A percentile compares a stretch with the other conserved stretches of the same genome.
Conservation (phyloP, 331 rosid species). For the Pyracantha coccinea region DNA sequence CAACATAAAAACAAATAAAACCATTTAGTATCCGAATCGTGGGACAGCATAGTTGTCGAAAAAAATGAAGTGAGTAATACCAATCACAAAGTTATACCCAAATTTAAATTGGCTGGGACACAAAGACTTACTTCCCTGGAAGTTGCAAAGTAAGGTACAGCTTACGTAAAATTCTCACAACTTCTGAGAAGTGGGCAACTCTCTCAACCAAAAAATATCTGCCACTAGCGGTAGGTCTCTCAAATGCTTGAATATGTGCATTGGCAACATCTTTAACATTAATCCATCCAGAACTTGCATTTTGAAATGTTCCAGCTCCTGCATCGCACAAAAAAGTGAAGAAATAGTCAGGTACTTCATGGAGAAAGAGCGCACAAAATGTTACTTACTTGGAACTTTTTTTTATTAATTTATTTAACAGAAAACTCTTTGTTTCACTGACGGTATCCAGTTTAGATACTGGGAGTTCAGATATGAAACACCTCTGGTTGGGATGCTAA, state of each 20-base stretch:
- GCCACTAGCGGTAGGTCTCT: slow-evolving; percentile 62
- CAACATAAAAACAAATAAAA: neutral
- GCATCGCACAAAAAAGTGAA: slow-evolving; percentile 11
- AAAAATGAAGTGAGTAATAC: neutral
- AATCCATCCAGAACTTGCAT: slow-evolving; percentile 47
- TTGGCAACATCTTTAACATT: slow-evolving; percentile 64
- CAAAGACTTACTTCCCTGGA: slow-evolving; percentile 44
- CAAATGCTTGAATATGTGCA: slow-evolving; percentile 67
- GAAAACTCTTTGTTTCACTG: neutral
- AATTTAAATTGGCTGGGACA: neutral
- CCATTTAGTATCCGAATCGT: neutral
- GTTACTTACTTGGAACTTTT: neutral
- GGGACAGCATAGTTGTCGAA: neutral
- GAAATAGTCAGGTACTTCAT: neutral
- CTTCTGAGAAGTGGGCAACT: slow-evolving; percentile 40
- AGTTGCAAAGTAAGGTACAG: slow-evolving; percentile 47
- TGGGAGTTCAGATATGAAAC: neutral
- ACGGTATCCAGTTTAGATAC: neutral
- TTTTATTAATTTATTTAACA: neutral
- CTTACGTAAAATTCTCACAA: slow-evolving; percentile 35
- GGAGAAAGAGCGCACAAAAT: neutral
- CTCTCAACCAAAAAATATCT: slow-evolving; percentile 52
- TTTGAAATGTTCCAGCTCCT: slow-evolving; percentile 48
- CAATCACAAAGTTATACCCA: neutral
- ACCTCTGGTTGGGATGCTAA: neutral